phyloP scores from a whole-genome alignment of 2,329 filamentous ascomycete genomes.

The Botrytis deweyae region DNA sequence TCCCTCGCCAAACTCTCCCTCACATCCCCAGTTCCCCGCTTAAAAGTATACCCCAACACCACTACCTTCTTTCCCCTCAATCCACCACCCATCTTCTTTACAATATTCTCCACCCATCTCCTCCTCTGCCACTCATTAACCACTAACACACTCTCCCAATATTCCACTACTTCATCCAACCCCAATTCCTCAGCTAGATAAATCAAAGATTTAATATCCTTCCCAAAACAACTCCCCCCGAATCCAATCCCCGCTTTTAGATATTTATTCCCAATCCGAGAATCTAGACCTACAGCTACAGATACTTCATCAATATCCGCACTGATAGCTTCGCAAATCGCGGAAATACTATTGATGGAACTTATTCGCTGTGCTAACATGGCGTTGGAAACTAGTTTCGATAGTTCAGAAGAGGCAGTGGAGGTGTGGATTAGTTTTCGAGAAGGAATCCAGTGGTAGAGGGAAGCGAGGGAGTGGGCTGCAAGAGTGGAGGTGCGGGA shows the following conservation, averaged over 20 bases:
- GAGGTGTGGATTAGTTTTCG: conserved; percentile 70
- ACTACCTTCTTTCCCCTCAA: conserved; percentile 69
- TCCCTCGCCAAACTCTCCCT: conserved; percentile 69
- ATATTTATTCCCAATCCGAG: conserved; percentile 70
- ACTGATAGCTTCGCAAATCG: conserved; percentile 73
- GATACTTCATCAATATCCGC: conserved; percentile 75
- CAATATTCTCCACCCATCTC: conserved; percentile 65
- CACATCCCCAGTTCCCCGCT: conserved; percentile 75
- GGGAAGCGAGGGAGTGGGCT: conserved; percentile 59
- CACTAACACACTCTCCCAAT: conserved; percentile 71
- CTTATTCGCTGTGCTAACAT: conserved; percentile 79
- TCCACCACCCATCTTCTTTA: conserved; percentile 66
- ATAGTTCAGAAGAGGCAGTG: conserved; percentile 73
- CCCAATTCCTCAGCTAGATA: conserved; percentile 71
- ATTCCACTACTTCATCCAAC: conserved; percentile 68
- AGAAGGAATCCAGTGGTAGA: conserved; percentile 73
- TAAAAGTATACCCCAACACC: conserved; percentile 75
- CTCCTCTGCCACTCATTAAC: conserved; percentile 76
- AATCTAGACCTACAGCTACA: conserved; percentile 65
- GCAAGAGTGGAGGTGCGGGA: conserved; percentile 42
- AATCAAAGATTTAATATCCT: conserved; percentile 71
- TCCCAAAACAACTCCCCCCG: conserved; percentile 79
- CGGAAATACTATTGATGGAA: conserved; percentile 79
- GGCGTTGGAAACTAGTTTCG: conserved; percentile 77
- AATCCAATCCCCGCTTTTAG: conserved; percentile 75